A percentile compares a stretch with the other conserved stretches of the same genome.
These are phyloP conservation scores for Ophiocordyceps camponoti-leonardi DNA, from an alignment of 2,329 filamentous ascomycete genomes.

Conservation along the genomic window DNA sequence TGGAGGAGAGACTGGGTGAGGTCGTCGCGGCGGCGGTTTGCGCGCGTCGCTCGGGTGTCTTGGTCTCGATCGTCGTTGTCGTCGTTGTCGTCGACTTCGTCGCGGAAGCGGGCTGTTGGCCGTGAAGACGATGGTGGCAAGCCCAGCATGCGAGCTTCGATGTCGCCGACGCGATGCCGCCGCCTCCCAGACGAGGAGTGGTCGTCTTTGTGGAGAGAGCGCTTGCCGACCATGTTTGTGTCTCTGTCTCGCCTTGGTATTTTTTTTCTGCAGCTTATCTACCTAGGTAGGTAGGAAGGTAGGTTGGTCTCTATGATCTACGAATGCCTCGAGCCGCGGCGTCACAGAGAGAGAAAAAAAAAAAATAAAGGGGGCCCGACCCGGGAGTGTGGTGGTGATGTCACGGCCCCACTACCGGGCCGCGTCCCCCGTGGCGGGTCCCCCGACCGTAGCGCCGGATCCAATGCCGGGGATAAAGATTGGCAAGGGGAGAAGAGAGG, in stretches of 20 bases:
- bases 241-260: background rate
- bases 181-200: background rate
- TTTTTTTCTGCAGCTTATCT: too few species aligned
- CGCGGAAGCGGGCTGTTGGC: constrained; percentile 7
- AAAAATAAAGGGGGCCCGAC: background rate
- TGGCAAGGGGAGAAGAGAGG: too few species aligned
- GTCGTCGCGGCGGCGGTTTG: constrained; percentile 12
- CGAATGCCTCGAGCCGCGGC: too few species aligned
- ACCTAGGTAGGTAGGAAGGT: too few species aligned
- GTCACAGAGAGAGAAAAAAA: too few species aligned
- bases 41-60: background rate
- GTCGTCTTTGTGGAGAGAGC: background rate
- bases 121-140: background rate
- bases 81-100: constrained; percentile 12
- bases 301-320: too few species aligned
- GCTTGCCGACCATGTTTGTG: background rate
- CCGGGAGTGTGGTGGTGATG: background rate
- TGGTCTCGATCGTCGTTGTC: background rate
- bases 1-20: constrained; percentile 13
- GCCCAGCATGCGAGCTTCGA: background rate
- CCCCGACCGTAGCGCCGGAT: background rate
- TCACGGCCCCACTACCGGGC: background rate
- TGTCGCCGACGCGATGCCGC: background rate
- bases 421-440: background rate
- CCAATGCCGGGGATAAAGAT: background rate